Percentiles rank a stretch among this genome's conserved stretches.
Conservation (phyloP, 108 stramenopile species). For the Pelagomonas calceolata region DNA sequence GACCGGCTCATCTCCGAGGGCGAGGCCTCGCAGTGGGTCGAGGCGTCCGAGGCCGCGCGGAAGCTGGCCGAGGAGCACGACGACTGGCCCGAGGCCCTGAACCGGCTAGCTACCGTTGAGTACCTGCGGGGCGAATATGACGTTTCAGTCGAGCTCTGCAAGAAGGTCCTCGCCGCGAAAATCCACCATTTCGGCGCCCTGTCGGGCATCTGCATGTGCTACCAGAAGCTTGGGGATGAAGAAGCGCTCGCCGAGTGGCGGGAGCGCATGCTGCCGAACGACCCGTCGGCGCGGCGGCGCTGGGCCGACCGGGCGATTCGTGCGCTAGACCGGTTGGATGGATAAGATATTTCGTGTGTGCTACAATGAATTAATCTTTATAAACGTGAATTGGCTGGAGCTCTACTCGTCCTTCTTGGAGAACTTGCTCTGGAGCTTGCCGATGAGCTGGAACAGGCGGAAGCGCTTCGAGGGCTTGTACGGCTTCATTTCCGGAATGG, state of each 20-base stretch:
- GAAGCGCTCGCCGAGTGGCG: conserved; percentile 46
- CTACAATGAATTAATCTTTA: no score
- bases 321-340: no score
- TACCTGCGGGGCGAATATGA: conserved; percentile 35
- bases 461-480: conserved; percentile 47
- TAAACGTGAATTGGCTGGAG: no score
- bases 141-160: neutral
- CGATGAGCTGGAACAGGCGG: conserved; percentile 30
- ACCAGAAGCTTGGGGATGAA: conserved; percentile 35
- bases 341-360: no score
- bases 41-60: conserved; percentile 16
- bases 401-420: conserved; percentile 5
- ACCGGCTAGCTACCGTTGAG: conserved; percentile 59
- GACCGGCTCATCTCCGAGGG: no score
- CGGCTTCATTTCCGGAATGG: conserved; percentile 54
- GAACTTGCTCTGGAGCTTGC: conserved; percentile 22
- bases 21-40: conserved; percentile 12
- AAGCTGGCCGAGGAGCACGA: conserved; percentile 15
- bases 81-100: conserved; percentile 7
- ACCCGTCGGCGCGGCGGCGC: neutral
- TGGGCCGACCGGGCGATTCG: neutral
- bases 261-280: conserved; percentile 37
- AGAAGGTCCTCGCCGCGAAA: conserved; percentile 46
- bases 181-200: conserved; percentile 73
- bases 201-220: conserved; percentile 55